A percentile compares a stretch with the other conserved stretches of the same genome.
Conservation (phyloP, 257 asterid species). For the Linaria vulgaris region DNA sequence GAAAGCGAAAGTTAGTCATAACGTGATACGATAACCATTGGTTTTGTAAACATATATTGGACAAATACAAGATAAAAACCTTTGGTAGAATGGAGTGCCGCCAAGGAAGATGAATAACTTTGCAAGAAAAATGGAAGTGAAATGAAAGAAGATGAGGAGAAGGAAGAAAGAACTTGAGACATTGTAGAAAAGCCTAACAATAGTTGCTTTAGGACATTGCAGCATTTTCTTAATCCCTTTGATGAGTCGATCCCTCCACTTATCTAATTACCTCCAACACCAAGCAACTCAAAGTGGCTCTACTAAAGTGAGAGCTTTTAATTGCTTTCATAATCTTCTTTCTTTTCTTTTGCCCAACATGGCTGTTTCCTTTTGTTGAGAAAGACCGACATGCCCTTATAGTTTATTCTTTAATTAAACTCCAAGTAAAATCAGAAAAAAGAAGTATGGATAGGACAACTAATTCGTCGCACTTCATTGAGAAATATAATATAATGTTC, state of each 20-base stretch:
- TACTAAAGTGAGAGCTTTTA: conserved; percentile 43
- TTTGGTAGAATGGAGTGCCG: conserved; percentile 66
- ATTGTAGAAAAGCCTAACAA: conserved; percentile 68
- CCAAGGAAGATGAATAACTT: conserved; percentile 68
- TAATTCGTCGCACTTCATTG: conserved; percentile 16
- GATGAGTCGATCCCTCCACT: conserved; percentile 34
- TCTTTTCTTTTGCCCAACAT: conserved; percentile 28
- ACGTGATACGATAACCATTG: neutral
- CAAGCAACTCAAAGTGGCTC: conserved; percentile 50
- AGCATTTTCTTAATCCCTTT: conserved; percentile 58
- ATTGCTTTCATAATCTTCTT: conserved; percentile 47
- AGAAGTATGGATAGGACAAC: conserved; percentile 21
- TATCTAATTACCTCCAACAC: conserved; percentile 29
- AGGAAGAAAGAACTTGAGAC: conserved; percentile 65
- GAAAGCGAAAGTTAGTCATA: neutral
- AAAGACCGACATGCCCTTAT: conserved; percentile 34
- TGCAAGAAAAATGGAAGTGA: conserved; percentile 71
- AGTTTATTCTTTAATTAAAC: conserved; percentile 26
- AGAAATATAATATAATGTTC: conserved; percentile 7
- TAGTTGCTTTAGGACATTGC: conserved; percentile 57
- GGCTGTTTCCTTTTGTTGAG: conserved; percentile 15
- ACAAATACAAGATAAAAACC: conserved; percentile 37
- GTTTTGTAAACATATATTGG: too few species aligned
- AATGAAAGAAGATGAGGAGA: conserved; percentile 64
- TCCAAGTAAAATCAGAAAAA: conserved; percentile 25